Evolutionary conservation across 2,329 filamentous ascomycete genomes (phyloP), one percentile per base, ranked within the genome.

Genomic region (Fusarium nanum): DNA sequence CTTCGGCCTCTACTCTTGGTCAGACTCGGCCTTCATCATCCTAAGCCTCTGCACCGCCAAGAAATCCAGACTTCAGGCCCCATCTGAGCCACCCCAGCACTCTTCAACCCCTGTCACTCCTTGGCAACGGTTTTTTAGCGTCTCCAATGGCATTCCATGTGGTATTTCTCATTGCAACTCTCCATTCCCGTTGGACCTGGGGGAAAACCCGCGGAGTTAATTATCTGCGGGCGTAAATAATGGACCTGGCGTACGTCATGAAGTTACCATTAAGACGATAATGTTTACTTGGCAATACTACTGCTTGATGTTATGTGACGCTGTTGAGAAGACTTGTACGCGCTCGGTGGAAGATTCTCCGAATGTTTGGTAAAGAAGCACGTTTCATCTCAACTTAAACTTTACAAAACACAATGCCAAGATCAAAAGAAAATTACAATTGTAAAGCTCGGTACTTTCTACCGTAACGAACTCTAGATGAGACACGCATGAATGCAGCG

Each of bases 41-140:
- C 47, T 13, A 30, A 61, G 57, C 48, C 34, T 30, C 5, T 48
- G 60, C 50, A 64, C 50, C 40, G 61, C 61, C 61, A 64, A 64
- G 61, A 16, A 59, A 28, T 64, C 61, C 25, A 64, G 61, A 58
- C 45, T 23, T 16, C 37, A 40, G 34, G 20, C 45, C 59, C 30
- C 3, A 40, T 64, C 59, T 64, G 27, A 64, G 59, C 44, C 59
- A 40, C 32, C 41, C 32, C 8, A 45, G 40, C 16, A 34, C 22
- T 37, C 3, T n/a, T 12, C 18, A 34, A 32, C 28, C 23, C 58
- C 37, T 30, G 53, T 55, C 40, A 34, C 13, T 14, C 27, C 62
- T 64, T 64, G 60, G 62, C 62, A 64, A 64, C 60, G 62, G 52
- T 20, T 59, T 48, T 27, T 16, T 37, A n/a, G 34, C 34, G 18